Base-by-base conservation (phyloP, 1,139 yeast genomes). In the Debaryomyces fabryi region DNA sequence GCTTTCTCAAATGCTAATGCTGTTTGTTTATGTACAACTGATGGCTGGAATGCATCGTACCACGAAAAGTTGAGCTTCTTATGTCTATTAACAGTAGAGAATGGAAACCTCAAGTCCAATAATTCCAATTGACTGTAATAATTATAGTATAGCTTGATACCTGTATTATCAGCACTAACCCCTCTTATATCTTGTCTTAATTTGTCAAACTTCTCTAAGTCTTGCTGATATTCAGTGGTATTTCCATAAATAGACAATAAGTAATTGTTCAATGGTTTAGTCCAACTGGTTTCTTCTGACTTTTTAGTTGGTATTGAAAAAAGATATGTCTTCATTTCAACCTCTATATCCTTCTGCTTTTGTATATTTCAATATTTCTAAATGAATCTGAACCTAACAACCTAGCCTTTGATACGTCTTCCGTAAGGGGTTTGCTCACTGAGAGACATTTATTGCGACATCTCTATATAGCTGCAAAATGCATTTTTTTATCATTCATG, bases 1-100 rank as follows among this genome's bases (percentile, higher is more conserved):
- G 97, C 97, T 68, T 93, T 93, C 61, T 93, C 99, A 62, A 88
- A 92, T 0, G 97, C 92, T 45, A 90, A 63, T 8, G 86, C 81
- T 38, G 76, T 70, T 38, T 79, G 79, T 20, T 72, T 66, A 48
- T 75, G 77, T 4, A 77, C 65, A 2, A 72, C 63, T 0, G 64
- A 50, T 4, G 66, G 61, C 39, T 72, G 72, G 60, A 83, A 86
- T 6, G 93, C 86, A 63, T 92, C 96, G 54, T 71, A 72, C 99
- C 99, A 93, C 0, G 82, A 78, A 65, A 92, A 92, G 45, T 81
- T 77, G 38, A 87, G 67, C 52, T 79, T 75, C 48, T 69, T 72
- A 47, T 62, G 65, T 54, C 83, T 80, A 47, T 83, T 83, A 20
- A 77, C 72, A 20, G 78, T 72, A 44, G 76, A 76, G 52, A 86